Evolutionary conservation across 768 basidiomycete species (phyloP), one percentile per base, ranked within the genome.

Genomic region (Pulveroboletus sp.): DNA sequence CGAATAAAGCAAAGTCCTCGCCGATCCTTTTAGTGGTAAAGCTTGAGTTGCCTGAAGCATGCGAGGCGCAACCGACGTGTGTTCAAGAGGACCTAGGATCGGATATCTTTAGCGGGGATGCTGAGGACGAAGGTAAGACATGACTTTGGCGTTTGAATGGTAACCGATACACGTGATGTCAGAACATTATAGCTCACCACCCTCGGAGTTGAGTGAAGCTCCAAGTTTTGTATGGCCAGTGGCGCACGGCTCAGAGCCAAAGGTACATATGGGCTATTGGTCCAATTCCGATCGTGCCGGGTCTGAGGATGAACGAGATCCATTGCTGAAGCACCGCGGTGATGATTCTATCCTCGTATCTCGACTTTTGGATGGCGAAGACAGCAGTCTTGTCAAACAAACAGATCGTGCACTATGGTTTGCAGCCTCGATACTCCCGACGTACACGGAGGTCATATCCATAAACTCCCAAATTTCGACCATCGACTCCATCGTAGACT

Each of bases 401-500:
- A 16, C 52, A 34, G 43, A 17, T 48, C 47, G 53, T 45, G 45
- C 54, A 30, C 5, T 24, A 2, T 73, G 73, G 72, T 53, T 74
- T 23, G 65, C 68, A 24, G 62, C 71, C 13, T 73, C 70, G 9
- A 50, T 72, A 6, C 59, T 75, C 6, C 77, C 77, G 0, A 56
- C 67, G 8, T 73, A 79, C 47, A 77, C 75, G 6, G 78, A 79
- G 52, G 67, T 60, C 10, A 60, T 73, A 29, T 62, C 65, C 5
- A 57, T 60, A 16, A 55, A 60, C 32, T 61, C 68, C 44, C 63
- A 56, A 4, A 17, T 54, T 16, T 64, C 59, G 6, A 44, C 63
- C 13, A 54, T 65, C 2, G 75, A 81, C 51, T 61, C 68, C 4
- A 30, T 72, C 4, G 60, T 86, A 1, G 73, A 79, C 17, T 62